Percentiles rank a stretch among this genome's conserved stretches.
phyloP scores from a whole-genome alignment of 2,329 filamentous ascomycete species.

The Ustulina deusta region DNA sequence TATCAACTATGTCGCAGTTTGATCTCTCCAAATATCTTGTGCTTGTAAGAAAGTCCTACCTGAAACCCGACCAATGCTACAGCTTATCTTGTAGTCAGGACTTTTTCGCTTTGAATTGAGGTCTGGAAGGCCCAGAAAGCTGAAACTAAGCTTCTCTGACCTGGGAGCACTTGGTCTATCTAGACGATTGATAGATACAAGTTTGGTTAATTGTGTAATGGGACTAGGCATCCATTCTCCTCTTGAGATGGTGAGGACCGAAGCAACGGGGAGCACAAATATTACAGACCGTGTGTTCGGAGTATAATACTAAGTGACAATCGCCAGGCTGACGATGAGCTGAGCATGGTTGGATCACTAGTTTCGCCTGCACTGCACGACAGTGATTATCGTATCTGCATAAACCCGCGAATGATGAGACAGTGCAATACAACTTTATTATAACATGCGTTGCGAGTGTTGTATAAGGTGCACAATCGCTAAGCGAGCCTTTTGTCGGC shows the following conservation, averaged over 20 bases:
- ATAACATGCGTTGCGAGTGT: neutral
- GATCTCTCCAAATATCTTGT: neutral
- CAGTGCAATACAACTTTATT: conserved; percentile 6
- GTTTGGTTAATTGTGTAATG: too few relatives aligned
- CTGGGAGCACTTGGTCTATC: too few relatives aligned
- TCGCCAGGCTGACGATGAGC: too few relatives aligned
- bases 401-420: neutral
- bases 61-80: too few relatives aligned
- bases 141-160: too few relatives aligned
- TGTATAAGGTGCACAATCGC: neutral
- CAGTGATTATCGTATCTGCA: neutral
- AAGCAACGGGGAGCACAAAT: neutral
- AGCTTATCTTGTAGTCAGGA: too few relatives aligned
- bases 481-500: neutral
- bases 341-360: neutral
- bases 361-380: neutral
- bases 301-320: neutral
- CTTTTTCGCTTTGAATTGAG: too few relatives aligned
- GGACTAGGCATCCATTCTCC: too few relatives aligned
- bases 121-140: too few relatives aligned
- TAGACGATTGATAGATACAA: too few relatives aligned
- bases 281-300: neutral
- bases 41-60: too few relatives aligned
- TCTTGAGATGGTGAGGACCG: too few relatives aligned
- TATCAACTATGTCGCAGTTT: neutral